Percentiles rank a stretch among this genome's conserved stretches.
These are phyloP conservation scores for Aureobasidium sp. DNA, from an alignment of 2,329 filamentous ascomycete species.

Conservation along the genomic window DNA sequence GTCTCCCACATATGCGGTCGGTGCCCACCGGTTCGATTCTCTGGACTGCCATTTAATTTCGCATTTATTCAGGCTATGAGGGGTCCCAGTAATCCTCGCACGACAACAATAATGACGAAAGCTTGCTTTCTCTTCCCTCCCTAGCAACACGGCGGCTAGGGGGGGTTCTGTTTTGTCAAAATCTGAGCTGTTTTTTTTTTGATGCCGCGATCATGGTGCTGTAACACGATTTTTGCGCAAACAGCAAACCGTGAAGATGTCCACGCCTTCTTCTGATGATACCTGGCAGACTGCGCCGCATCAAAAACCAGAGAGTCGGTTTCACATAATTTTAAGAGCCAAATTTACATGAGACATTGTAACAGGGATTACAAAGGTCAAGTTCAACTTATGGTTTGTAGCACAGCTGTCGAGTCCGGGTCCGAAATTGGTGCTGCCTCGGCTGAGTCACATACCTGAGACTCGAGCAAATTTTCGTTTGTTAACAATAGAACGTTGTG, in stretches of 20 bases:
- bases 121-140: neutral
- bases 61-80: neutral
- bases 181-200: neutral
- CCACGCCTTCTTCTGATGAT: too few species aligned
- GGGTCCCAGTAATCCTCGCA: neutral
- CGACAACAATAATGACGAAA: neutral
- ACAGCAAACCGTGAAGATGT: too few species aligned
- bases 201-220: neutral
- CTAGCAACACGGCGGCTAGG: neutral
- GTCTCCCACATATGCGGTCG: neutral
- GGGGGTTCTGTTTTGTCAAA: neutral
- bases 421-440: neutral
- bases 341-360: neutral
- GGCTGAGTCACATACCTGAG: neutral
- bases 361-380: neutral
- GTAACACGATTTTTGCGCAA: too few species aligned
- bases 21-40: neutral
- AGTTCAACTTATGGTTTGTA: neutral
- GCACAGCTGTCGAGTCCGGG: neutral
- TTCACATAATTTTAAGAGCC: too few species aligned
- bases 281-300: too few species aligned
- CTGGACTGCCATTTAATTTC: neutral
- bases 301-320: too few species aligned
- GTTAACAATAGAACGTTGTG: neutral
- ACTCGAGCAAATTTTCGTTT: neutral